phyloP scores from a whole-genome alignment of 352 stramenopile genomes.

The Pythium sp. region DNA sequence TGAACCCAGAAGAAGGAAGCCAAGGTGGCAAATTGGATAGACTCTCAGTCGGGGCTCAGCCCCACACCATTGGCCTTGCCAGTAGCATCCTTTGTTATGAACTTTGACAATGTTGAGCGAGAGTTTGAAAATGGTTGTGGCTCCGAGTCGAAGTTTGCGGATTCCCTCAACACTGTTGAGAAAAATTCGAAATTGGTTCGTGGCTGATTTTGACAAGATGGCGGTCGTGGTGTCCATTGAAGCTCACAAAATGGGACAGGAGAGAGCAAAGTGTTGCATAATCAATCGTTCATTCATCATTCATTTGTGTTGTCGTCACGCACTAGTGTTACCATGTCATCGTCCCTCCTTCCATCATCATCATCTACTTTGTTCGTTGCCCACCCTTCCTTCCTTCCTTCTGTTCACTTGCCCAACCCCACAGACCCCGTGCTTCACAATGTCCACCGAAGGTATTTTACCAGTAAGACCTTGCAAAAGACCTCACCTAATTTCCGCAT shows the following conservation, averaged over 20 bases:
- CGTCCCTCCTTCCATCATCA: not conserved
- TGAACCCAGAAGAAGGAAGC: not conserved
- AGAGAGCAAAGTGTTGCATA: not conserved
- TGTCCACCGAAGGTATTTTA: too few relatives aligned
- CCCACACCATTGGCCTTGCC: too few relatives aligned
- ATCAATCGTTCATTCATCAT: slow-evolving; percentile 9
- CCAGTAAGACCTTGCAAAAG: too few relatives aligned
- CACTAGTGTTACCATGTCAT: slow-evolving; percentile 15
- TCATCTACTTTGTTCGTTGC: not conserved
- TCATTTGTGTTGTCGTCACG: not conserved
- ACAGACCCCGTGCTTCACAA: too few relatives aligned
- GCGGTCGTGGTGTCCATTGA: not conserved
- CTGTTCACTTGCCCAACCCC: too few relatives aligned
- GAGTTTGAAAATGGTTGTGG: not conserved
- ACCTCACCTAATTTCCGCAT: too few relatives aligned
- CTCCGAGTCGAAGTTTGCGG: not conserved
- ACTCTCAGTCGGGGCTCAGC: not conserved
- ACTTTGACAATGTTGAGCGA: not conserved
- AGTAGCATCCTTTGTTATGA: too few relatives aligned
- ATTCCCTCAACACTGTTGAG: not conserved
- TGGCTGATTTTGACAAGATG: not conserved
- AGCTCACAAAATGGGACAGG: not conserved
- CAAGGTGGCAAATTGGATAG: not conserved
- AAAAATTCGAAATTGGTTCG: not conserved
- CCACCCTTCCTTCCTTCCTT: not conserved